phyloP scores from a whole-genome alignment of 192 early-diverging fungal species.

The Coemansia sp. region DNA sequence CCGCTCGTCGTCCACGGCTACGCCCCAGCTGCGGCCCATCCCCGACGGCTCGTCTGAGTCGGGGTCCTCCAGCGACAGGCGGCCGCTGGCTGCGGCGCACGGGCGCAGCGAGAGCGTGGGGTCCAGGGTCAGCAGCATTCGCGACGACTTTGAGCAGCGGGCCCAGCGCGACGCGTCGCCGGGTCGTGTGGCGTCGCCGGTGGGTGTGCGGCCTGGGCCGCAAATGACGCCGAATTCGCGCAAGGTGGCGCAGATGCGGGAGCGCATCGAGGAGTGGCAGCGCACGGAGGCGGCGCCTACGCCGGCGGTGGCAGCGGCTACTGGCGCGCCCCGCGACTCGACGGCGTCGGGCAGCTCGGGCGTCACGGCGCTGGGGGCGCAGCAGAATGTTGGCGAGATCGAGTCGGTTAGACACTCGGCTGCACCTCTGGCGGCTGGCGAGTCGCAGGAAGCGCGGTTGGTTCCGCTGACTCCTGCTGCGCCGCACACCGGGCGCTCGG shows the following conservation, averaged over 20 bases:
- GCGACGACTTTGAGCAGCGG: constrained; percentile 40
- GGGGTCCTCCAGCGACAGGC: constrained; percentile 6
- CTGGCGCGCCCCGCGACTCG: constrained; percentile 3
- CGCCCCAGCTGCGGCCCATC: not conserved
- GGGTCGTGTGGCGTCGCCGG: not conserved
- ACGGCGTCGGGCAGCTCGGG: constrained; percentile 22
- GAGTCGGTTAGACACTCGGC: constrained; percentile 17
- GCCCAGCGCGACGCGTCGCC: constrained; percentile 19
- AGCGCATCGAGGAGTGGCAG: constrained; percentile 53
- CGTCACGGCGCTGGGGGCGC: constrained; percentile 21
- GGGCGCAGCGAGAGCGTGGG: constrained; percentile 40
- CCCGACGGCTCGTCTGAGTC: not conserved
- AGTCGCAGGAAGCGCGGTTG: constrained; percentile 9
- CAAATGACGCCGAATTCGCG: constrained; percentile 33
- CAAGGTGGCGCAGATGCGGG: constrained; percentile 44
- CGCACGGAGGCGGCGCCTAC: constrained; percentile 12
- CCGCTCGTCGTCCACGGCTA: constrained; percentile 24
- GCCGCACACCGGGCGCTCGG: not conserved
- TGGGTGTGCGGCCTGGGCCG: not conserved
- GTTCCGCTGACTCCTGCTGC: constrained; percentile 35
- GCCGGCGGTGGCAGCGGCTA: constrained; percentile 2
- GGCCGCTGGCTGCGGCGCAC: constrained; percentile 15
- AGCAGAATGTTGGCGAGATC: constrained; percentile 42
- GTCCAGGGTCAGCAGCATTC: constrained; percentile 50
- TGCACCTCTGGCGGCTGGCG: not conserved